Base-by-base conservation (phyloP, 2,329 filamentous ascomycete species). In the Aspergillus pseudoviridinutans region DNA sequence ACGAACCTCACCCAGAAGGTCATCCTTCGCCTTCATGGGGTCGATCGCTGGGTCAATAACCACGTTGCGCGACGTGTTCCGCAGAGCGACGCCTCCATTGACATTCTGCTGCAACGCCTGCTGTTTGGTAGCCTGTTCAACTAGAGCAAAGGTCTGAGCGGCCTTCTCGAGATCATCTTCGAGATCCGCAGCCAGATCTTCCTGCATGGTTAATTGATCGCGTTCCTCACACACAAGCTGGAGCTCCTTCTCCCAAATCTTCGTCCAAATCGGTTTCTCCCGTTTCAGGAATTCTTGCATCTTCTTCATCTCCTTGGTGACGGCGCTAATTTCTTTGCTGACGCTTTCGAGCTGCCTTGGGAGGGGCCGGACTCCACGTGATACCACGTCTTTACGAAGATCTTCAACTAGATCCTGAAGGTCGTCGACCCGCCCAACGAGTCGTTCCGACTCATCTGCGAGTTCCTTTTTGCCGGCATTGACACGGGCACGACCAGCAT, bases 201-300 rank as follows among this genome's bases (percentile, higher is more conserved):
- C 94, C 80, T 96, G 93, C 81, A 97, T 89, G 51, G 92, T 94
- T 65, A 99, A 84, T 74, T 97, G 87, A 70, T 97, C 93, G 64
- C 92, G 87, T 69, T 97, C 94, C 72, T 96, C 92, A 77, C 94
- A 97, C 2, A 99, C 93, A 53, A 93, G 88, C 74, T 97, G 91
- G 49, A 99, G 81, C 74, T 97, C 92, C 76, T 95, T 92, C 83
- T 97, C 93, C 94, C 94, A 99, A 63, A 97, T 96, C 84, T 97
- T 97, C 55, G 92, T 97, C 93, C 94, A 99, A 57, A 97, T 82
- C 0, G 94, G 94, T 75, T 96, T 96, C 82, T 99, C 94, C 50
- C 86, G 85, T 66, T 87, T 88, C 78, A 99, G 84, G 79, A 90
- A 96, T 17, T 96, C 92, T 71, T 96, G 90, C 83, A 99, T 88